Evolutionary conservation across 306 rosid species (phyloP).

Genomic region (Astragalus glycyphyllos): DNA sequence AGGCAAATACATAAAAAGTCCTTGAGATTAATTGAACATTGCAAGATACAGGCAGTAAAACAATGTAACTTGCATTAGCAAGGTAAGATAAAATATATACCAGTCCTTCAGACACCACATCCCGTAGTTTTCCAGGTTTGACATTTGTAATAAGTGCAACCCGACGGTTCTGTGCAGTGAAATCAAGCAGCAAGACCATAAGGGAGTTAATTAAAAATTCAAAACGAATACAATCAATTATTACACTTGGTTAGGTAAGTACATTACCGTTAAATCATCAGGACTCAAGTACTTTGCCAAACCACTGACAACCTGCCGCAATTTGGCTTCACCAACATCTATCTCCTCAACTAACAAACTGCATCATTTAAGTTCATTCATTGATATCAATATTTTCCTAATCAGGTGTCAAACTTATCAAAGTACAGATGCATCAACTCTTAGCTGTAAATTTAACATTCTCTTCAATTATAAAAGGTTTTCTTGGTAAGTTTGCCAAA

Average conservation of each 20-base stretch:
- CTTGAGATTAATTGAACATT: slow-evolving; percentile 27
- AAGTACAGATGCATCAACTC: slow-evolving; percentile 27
- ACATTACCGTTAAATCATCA: slow-evolving; percentile 77
- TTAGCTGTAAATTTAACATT: slow-evolving; percentile 13
- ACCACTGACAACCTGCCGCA: slow-evolving; percentile 95
- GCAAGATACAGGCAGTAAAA: slow-evolving; percentile 25
- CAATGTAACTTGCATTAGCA: slow-evolving; percentile 3
- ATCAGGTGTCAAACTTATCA: slow-evolving; percentile 30
- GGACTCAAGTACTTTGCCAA: slow-evolving; percentile 86
- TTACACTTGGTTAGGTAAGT: slow-evolving; percentile 13
- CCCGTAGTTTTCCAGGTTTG: slow-evolving; percentile 96
- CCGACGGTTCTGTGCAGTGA: slow-evolving; percentile 66
- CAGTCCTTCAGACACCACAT: slow-evolving; percentile 95
- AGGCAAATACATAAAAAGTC: slow-evolving; percentile 34
- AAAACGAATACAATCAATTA: slow-evolving; percentile 26
- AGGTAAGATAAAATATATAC: slow-evolving; percentile 46
- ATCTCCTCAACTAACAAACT: slow-evolving; percentile 98
- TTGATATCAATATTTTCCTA: slow-evolving; percentile 26
- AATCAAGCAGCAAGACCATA: slow-evolving; percentile 34
- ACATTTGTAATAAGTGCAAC: slow-evolving; percentile 92
- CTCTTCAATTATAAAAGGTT: slow-evolving; percentile 13
- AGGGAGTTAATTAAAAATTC: slow-evolving; percentile 17
- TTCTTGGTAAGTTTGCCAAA: slow-evolving; percentile 23
- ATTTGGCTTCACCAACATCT: slow-evolving; percentile 83
- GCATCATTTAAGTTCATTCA: slow-evolving; percentile 42